These are phyloP conservation scores for Ramularia collo-cygni DNA, from an alignment of 2,329 filamentous ascomycete species.

Conservation along the genomic window DNA sequence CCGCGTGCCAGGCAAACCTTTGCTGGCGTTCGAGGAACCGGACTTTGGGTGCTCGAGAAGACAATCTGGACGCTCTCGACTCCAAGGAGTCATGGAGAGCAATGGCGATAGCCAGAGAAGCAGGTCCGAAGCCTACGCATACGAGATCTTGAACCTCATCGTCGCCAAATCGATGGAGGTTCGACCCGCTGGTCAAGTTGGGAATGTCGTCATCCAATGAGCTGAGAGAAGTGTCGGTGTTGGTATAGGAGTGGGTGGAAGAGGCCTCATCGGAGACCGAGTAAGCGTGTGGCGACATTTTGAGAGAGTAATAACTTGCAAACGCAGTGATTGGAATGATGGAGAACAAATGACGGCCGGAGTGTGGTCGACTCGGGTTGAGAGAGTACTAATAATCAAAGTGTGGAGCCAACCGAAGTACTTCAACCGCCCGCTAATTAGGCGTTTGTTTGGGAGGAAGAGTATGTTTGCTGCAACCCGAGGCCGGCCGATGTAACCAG, in stretches of 20 bases:
- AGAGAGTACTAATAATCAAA: not conserved
- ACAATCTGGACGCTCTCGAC: slow-evolving; percentile 29
- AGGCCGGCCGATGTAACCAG: not conserved
- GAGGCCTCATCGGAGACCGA: slow-evolving; percentile 3
- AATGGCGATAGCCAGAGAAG: slow-evolving; percentile 80
- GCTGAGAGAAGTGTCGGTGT: slow-evolving; percentile 9
- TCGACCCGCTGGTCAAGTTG: slow-evolving; percentile 9
- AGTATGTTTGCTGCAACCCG: not conserved
- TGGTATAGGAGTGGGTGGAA: not conserved
- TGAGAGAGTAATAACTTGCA: slow-evolving; percentile 1
- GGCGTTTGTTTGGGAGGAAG: not conserved
- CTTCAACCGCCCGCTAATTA: slow-evolving; percentile 1
- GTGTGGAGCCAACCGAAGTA: not conserved
- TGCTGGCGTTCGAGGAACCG: slow-evolving; percentile 82
- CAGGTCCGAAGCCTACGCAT: slow-evolving; percentile 88
- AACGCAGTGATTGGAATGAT: not conserved
- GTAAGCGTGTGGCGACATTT: slow-evolving; percentile 20
- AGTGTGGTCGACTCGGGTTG: too few relatives aligned
- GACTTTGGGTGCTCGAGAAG: slow-evolving; percentile 55
- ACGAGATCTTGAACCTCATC: slow-evolving; percentile 74
- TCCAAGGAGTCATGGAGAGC: slow-evolving; percentile 76
- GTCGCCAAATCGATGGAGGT: slow-evolving; percentile 46
- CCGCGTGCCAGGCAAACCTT: slow-evolving; percentile 84
- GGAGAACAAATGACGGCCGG: slow-evolving; percentile 1
- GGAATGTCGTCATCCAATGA: slow-evolving; percentile 13